Base-by-base conservation (phyloP, 179 eudicot species). In the Kewa caespitosa region DNA sequence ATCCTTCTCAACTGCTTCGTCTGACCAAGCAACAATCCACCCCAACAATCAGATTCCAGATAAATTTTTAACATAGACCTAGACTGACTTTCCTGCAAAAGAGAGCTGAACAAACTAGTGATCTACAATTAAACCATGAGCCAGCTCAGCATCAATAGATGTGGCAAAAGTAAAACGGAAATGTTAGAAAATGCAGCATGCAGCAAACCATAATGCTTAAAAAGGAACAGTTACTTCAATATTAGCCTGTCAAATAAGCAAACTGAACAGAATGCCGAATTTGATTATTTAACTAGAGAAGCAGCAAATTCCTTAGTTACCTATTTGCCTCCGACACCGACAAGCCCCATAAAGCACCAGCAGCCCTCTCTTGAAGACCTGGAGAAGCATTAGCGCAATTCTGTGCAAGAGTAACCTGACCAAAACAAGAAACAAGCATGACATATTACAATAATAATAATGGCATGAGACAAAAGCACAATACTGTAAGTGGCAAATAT, bases 311-410 rank as follows among this genome's bases (percentile, higher is more conserved):
- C 30, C 59, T 31, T 32, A 74, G n/a, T 67, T 79, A 90, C 99
- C 99, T 96, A 84, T 96, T 96, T 36, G 94, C 85, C 85, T 96
- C 98, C 59, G 99, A 96, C 41, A 96, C 99, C 50, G 99, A 96
- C 85, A 96, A 83, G 32, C 98, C 99, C 99, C 99, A 96, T 25
- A 96, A 86, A 62, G 99, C 99, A 78, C 99, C 99, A 69, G 99
- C 99, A 83, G 97, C 99, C 86, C 99, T 93, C 89, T 96, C 98
- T 86, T 96, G 98, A 84, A 96, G 98, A 82, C 98, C 92, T 52
- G 93, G 98, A 76, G 97, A 87, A 75, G 97, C 92, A 85, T 90
- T 89, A 70, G 96, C 79, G 81, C 98, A 90, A 65, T 96, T 87
- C 69, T 84, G 88, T 72, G 98, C 99, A 82, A 96, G 97, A 78